Base-by-base conservation (phyloP, 1,139 yeast genomes). In the Suhomyces bokatorum region DNA sequence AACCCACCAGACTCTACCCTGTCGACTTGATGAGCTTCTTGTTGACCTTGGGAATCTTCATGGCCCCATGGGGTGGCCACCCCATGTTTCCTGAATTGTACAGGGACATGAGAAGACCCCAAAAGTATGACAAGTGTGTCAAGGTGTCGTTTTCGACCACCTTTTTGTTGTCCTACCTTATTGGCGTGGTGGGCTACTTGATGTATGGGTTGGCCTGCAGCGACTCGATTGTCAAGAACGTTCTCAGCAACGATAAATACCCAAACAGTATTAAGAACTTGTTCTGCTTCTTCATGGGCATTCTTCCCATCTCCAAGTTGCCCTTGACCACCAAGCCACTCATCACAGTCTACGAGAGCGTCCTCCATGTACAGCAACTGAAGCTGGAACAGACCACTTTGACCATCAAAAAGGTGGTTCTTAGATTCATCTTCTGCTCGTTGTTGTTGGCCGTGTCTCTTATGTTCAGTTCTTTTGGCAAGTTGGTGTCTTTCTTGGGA, bases 51-150 rank as follows among this genome's bases (percentile, higher is more conserved):
- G 95, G 95, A 6, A 75, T 87, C 35, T 77, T 86, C 53, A 84
- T 87, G 84, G 87, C 95, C 8, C 91, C 93, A 13, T 87, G 93
- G 87, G 95, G 95, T 50, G 96, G 95, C 3, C 95, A 87, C 62
- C 90, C 95, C 1, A 87, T 87, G 16, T 86, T 86, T 55, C 95
- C 95, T 1, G 88, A 86, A 57, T 70, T 87, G 42, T 85, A 82
- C 62, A 74, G 85, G 37, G 96, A 87, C 62, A 87, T 87, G 95
- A 78, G 89, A 57, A 91, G 85, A 56, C 91, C 93, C 2, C 37
- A 51, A n/a, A 72, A 69, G 45, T 74, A 55, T 48, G 48, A 51
- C 15, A 44, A 45, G 9, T 59, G 69, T 42, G 59, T 69, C 43
- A 60, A 62, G 41, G 47, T 64, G 13, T 62, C 78, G 3, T 74